Percentiles rank a stretch among this genome's conserved stretches.
These are phyloP conservation scores for Toxoplasma gondii DNA, from an alignment of 169 alveolate species.

Conservation along the genomic window DNA sequence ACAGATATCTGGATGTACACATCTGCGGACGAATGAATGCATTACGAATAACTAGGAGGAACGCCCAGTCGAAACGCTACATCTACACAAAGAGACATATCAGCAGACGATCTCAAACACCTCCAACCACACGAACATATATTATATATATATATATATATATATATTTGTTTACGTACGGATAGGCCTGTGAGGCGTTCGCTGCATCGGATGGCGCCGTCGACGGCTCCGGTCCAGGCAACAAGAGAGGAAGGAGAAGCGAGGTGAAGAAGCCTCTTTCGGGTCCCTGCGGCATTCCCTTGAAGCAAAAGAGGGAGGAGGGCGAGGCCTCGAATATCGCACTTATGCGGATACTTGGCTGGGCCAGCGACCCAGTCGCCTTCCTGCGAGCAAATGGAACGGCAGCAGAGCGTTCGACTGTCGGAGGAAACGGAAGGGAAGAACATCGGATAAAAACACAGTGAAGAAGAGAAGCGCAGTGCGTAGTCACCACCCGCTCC, in stretches of 20 bases:
- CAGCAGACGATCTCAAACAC: not conserved
- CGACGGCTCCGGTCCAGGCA: slow-evolving; percentile 27
- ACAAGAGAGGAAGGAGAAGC: not conserved
- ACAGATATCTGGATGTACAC: no score
- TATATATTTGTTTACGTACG: not conserved
- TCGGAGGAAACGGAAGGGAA: not conserved
- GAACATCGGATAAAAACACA: not conserved
- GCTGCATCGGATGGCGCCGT: not conserved
- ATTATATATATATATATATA: not conserved
- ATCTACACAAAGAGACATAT: not conserved
- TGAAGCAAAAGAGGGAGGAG: not conserved
- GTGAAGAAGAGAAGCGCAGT: not conserved
- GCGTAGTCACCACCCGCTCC: not conserved
- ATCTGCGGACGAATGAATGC: no score
- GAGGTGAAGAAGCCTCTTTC: not conserved
- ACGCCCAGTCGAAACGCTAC: no score
- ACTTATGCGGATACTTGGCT: slow-evolving; percentile 52
- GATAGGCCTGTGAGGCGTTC: slow-evolving; percentile 20
- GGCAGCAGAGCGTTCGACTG: not conserved
- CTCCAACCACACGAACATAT: not conserved
- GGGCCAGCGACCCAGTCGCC: slow-evolving; percentile 63
- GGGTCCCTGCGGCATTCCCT: not conserved
- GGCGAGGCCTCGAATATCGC: slow-evolving; percentile 60
- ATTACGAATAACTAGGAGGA: no score
- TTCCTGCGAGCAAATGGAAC: slow-evolving; percentile 3